A percentile compares a stretch with the other conserved stretches of the same genome.
phyloP scores from a whole-genome alignment of 768 basidiomycete species.

The Kockovaella imperatae region DNA sequence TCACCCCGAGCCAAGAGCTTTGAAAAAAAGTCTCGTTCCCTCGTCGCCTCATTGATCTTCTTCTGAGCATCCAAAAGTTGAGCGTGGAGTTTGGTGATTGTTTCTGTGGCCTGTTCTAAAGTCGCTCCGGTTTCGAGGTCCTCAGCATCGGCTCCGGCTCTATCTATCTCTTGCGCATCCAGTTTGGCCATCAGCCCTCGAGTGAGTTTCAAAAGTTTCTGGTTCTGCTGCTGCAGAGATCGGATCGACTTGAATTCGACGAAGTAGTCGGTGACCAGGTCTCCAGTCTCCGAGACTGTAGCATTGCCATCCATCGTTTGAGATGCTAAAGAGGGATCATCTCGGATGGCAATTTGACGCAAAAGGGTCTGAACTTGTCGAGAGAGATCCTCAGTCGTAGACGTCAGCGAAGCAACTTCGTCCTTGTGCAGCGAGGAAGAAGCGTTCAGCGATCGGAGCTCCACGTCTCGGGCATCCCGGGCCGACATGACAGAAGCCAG shows the following conservation, averaged over 20 bases:
- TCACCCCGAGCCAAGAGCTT: slow-evolving; percentile 54
- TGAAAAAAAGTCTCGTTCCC: slow-evolving; percentile 79
- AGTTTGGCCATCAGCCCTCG: slow-evolving; percentile 74
- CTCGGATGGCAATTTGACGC: slow-evolving; percentile 68
- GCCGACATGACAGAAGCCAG: slow-evolving; percentile 66
- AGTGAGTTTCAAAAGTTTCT: slow-evolving; percentile 73
- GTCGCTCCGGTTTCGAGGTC: slow-evolving; percentile 52
- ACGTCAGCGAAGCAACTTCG: slow-evolving; percentile 25
- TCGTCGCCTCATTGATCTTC: slow-evolving; percentile 67
- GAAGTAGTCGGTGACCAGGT: slow-evolving; percentile 78
- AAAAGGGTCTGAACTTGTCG: slow-evolving; percentile 69
- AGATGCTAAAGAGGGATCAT: slow-evolving; percentile 71
- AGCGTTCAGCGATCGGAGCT: slow-evolving; percentile 23
- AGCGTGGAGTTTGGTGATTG: slow-evolving; percentile 67
- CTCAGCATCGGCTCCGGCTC: slow-evolving; percentile 18
- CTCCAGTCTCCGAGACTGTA: slow-evolving; percentile 47
- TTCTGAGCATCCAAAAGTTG: slow-evolving; percentile 69
- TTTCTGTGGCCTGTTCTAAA: slow-evolving; percentile 76
- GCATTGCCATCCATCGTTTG: slow-evolving; percentile 46
- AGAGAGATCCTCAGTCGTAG: slow-evolving; percentile 35
- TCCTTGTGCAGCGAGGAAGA: slow-evolving; percentile 14
- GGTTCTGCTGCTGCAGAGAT: slow-evolving; percentile 82
- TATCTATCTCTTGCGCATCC: slow-evolving; percentile 63
- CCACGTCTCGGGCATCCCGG: slow-evolving; percentile 57
- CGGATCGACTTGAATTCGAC: slow-evolving; percentile 76